These are phyloP conservation scores for Trametes pubescens DNA, from an alignment of 1,284 basidiomycete species.

Conservation along the genomic window DNA sequence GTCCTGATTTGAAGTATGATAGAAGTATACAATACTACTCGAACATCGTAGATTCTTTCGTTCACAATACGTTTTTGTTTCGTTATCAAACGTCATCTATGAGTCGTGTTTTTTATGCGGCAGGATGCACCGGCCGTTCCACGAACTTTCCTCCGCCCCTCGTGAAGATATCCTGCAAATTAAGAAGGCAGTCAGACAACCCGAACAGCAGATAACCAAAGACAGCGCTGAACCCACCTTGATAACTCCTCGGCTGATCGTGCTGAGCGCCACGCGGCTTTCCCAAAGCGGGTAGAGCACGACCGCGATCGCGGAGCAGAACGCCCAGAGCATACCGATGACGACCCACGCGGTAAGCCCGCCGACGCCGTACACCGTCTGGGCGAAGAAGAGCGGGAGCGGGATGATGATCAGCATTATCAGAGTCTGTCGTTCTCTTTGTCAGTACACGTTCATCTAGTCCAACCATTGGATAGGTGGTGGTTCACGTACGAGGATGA, in stretches of 20 bases:
- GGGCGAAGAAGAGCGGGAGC: constrained; percentile 84
- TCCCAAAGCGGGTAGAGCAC: constrained; percentile 90
- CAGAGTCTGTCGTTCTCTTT: constrained; percentile 55
- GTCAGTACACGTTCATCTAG: constrained; percentile 2
- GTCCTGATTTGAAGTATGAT: too few species aligned
- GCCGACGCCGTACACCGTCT: constrained; percentile 70
- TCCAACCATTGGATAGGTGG: constrained; percentile 1
- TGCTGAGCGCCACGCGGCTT: constrained; percentile 69
- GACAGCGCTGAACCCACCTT: constrained; percentile 52
- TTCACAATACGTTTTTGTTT: too few species aligned
- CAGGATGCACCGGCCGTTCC: constrained; percentile 1
- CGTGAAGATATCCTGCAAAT: constrained; percentile 46
- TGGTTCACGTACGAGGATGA: constrained; percentile 62
- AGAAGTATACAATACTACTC: too few species aligned
- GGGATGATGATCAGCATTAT: constrained; percentile 79
- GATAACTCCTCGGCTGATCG: constrained; percentile 68
- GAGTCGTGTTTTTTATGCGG: constrained; percentile 1
- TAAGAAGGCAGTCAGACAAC: not conserved
- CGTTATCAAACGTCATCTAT: too few species aligned
- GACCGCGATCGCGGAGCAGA: constrained; percentile 76
- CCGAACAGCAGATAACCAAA: too few species aligned
- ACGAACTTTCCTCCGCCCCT: constrained; percentile 59
- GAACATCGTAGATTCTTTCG: too few species aligned
- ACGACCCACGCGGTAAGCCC: constrained; percentile 83
- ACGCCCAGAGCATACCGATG: constrained; percentile 86